Percentiles rank a stretch among this genome's conserved stretches.
Conservation (phyloP, 495 filamentous ascomycete genomes). For the Trypethelium eluteriae region DNA sequence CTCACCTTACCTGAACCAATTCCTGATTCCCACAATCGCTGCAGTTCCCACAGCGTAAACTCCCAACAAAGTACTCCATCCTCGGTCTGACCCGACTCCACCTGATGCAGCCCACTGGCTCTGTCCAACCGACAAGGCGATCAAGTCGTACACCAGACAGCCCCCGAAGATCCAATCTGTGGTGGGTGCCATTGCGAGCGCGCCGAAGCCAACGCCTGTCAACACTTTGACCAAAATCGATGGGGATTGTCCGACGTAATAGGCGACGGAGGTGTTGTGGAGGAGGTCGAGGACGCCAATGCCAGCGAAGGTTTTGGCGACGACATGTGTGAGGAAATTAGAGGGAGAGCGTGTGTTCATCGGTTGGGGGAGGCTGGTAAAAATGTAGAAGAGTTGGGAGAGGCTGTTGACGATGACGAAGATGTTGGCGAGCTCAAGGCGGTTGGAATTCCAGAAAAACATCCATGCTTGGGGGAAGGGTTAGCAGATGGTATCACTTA, state of each 20-base stretch:
- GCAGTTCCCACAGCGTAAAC: conserved; percentile 42
- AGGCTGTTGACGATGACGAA: conserved; percentile 46
- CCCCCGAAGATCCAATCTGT: conserved; percentile 49
- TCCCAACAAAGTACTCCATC: conserved; percentile 42
- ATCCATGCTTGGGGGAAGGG: conserved; percentile 41
- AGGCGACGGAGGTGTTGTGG: conserved; percentile 46
- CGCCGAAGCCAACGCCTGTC: conserved; percentile 42
- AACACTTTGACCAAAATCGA: conserved; percentile 39
- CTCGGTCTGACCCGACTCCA: conserved; percentile 10
- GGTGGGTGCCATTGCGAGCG: conserved; percentile 28
- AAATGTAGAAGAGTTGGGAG: conserved; percentile 44
- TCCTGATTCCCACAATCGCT: conserved; percentile 44
- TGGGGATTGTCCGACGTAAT: conserved; percentile 39
- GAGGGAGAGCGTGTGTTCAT: conserved; percentile 42
- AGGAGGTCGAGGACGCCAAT: conserved; percentile 48
- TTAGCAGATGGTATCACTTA: background rate
- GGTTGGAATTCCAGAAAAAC: conserved; percentile 47
- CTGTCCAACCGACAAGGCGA: conserved; percentile 44
- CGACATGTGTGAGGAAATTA: conserved; percentile 44
- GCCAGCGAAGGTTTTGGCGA: conserved; percentile 47
- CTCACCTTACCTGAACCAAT: conserved; percentile 39
- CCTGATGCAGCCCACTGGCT: conserved; percentile 22
- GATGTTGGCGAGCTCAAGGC: conserved; percentile 40
- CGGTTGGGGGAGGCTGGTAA: conserved; percentile 32
- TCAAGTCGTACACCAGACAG: conserved; percentile 47